phyloP scores from a whole-genome alignment of 225 moss, liverwort and hornwort genomes.

The Marchantia polymorpha region DNA sequence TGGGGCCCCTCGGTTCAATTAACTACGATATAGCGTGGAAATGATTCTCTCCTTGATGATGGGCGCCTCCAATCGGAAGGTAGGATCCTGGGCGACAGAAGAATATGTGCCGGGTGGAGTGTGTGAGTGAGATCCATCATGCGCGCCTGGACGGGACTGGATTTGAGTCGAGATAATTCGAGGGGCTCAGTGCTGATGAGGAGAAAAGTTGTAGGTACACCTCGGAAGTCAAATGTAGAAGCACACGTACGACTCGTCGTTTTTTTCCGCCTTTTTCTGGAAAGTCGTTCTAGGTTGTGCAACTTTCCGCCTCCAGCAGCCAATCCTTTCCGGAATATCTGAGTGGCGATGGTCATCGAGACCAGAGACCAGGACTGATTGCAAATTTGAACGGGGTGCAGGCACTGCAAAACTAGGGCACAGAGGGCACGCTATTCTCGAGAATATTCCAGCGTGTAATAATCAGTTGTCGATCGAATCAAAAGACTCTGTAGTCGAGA shows the following conservation, averaged over 20 bases:
- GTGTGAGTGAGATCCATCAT: not conserved
- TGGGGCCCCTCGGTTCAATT: not conserved
- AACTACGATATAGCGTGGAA: not conserved
- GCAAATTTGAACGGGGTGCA: too few relatives aligned
- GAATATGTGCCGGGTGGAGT: not conserved
- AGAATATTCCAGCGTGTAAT: not conserved
- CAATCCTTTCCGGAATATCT: not conserved
- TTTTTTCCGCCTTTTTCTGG: not conserved
- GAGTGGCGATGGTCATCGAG: not conserved
- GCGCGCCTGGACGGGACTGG: not conserved
- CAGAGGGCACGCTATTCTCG: not conserved
- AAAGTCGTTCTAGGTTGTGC: not conserved
- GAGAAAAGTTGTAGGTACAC: not conserved
- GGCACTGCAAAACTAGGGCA: not conserved
- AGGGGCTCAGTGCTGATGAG: not conserved
- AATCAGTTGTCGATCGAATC: not conserved
- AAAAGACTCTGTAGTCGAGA: not conserved
- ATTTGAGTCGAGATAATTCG: too few relatives aligned
- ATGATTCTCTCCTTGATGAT: not conserved
- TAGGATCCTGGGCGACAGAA: not conserved
- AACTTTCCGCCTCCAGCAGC: not conserved
- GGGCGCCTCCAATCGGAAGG: not conserved
- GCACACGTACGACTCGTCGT: not conserved
- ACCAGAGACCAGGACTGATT: not conserved
- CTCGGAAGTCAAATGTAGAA: not conserved